Conservation (phyloP, 345 rosid species). For the Populus deltoides region DNA sequence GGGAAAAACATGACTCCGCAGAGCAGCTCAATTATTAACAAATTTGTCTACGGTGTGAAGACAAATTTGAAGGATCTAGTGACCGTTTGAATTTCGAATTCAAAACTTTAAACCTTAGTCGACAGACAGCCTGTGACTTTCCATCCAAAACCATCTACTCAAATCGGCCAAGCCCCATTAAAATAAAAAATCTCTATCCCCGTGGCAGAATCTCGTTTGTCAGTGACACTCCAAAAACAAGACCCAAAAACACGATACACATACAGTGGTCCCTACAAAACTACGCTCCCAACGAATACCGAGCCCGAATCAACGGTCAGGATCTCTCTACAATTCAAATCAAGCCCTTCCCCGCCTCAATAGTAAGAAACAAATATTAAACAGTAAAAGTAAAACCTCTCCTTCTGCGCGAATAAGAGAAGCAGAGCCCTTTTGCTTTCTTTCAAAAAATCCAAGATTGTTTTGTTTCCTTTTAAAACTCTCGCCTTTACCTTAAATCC, state of each 20-base stretch:
- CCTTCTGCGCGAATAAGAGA: neutral
- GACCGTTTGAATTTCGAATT: conserved; percentile 48
- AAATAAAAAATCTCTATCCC: neutral
- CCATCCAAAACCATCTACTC: neutral
- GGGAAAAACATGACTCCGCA: neutral
- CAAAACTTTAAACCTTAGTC: conserved; percentile 1
- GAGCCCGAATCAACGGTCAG: conserved; percentile 6
- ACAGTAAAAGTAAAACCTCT: conserved; percentile 5
- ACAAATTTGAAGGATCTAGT: conserved; percentile 10
- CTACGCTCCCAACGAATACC: conserved; percentile 5
- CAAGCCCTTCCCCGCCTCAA: conserved; percentile 9
- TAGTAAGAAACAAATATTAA: conserved; percentile 2
- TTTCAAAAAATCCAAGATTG: neutral
- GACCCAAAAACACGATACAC: neutral
- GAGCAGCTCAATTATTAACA: conserved; percentile 10
- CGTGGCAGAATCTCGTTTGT: conserved; percentile 9
- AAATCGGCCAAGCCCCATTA: neutral
- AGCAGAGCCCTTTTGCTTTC: neutral
- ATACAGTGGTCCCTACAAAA: conserved; percentile 1
- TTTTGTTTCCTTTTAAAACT: neutral
- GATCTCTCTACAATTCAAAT: conserved; percentile 4
- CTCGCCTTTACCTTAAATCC: neutral
- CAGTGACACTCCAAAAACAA: neutral
- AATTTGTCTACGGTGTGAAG: conserved; percentile 1
- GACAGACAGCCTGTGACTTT: conserved; percentile 25